phyloP scores from a whole-genome alignment of 768 basidiomycete species.

The Lactifluus echinatus region DNA sequence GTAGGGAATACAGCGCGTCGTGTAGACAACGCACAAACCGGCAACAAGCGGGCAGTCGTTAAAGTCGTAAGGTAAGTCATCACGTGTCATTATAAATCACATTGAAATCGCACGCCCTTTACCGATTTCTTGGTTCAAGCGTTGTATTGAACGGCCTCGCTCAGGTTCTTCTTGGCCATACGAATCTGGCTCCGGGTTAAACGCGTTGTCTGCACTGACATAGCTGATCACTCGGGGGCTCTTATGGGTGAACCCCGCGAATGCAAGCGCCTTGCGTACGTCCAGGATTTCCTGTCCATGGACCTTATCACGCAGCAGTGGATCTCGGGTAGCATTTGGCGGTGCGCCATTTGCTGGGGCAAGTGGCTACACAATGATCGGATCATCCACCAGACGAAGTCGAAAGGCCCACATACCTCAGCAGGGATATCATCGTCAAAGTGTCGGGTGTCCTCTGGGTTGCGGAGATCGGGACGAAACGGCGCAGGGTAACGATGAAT shows the following conservation, averaged over 20 bases:
- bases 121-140: slow-evolving; percentile 52
- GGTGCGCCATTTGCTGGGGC: slow-evolving; percentile 82
- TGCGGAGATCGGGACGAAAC: slow-evolving; percentile 75
- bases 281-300: slow-evolving; percentile 84
- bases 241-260: slow-evolving; percentile 88
- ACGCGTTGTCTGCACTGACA: slow-evolving; percentile 63
- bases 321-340: slow-evolving; percentile 81
- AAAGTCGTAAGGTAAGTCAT: slow-evolving; percentile 12
- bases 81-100: slow-evolving; percentile 32
- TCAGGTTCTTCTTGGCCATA: slow-evolving; percentile 38
- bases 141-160: slow-evolving; percentile 58
- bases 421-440: slow-evolving; percentile 92
- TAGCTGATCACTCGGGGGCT: slow-evolving; percentile 75
- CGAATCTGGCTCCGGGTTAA: slow-evolving; percentile 47
- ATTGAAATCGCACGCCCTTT: slow-evolving; percentile 79
- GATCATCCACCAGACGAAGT: slow-evolving; percentile 3
- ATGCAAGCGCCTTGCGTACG: slow-evolving; percentile 85
- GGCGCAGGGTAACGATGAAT: slow-evolving; percentile 80
- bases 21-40: slow-evolving; percentile 9
- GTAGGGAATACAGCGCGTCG: slow-evolving; percentile 6
- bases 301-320: slow-evolving; percentile 73
- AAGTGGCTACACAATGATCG: slow-evolving; percentile 57
- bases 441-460: slow-evolving; percentile 85
- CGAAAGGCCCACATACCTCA: slow-evolving; percentile 46
- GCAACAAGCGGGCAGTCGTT: slow-evolving; percentile 2